These are phyloP conservation scores for Cercospora sesami DNA, from an alignment of 2,329 filamentous ascomycete species.

Conservation along the genomic window DNA sequence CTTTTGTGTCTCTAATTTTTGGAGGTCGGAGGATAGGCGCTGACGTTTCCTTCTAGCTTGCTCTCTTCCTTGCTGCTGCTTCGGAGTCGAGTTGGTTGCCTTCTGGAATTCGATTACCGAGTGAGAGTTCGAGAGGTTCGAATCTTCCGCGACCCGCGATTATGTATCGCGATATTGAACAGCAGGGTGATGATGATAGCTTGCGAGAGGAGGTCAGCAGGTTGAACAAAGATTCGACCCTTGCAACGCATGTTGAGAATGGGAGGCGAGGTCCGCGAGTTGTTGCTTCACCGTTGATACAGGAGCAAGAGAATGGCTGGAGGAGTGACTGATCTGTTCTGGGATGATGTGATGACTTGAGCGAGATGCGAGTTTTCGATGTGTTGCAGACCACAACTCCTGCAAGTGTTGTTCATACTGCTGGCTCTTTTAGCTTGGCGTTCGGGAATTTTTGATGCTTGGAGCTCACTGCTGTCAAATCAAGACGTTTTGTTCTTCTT, in stretches of 20 bases:
- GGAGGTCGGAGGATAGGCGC: not conserved
- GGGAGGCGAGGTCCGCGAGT: conserved; percentile 20
- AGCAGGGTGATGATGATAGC: conserved; percentile 33
- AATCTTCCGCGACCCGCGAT: conserved; percentile 27
- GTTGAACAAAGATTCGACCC: conserved; percentile 36
- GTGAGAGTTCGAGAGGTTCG: conserved; percentile 16
- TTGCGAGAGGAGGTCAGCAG: conserved; percentile 32
- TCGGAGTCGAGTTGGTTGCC: conserved; percentile 35
- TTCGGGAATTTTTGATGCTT: not conserved
- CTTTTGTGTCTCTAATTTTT: not conserved
- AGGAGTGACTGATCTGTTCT: conserved; percentile 10
- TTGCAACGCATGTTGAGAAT: conserved; percentile 34
- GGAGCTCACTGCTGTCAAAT: not conserved
- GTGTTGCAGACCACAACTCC: not conserved
- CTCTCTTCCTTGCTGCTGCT: conserved; percentile 32
- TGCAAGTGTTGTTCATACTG: not conserved
- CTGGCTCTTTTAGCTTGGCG: not conserved
- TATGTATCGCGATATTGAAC: conserved; percentile 32
- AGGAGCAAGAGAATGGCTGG: conserved; percentile 20
- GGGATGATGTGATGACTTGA: not conserved
- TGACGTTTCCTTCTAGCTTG: conserved; percentile 24
- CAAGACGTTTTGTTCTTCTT: not conserved
- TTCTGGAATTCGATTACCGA: conserved; percentile 32
- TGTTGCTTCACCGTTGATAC: conserved; percentile 21
- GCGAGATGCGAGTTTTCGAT: not conserved